Conservation (phyloP, 441 rosid species). For the Geranium incanum region DNA sequence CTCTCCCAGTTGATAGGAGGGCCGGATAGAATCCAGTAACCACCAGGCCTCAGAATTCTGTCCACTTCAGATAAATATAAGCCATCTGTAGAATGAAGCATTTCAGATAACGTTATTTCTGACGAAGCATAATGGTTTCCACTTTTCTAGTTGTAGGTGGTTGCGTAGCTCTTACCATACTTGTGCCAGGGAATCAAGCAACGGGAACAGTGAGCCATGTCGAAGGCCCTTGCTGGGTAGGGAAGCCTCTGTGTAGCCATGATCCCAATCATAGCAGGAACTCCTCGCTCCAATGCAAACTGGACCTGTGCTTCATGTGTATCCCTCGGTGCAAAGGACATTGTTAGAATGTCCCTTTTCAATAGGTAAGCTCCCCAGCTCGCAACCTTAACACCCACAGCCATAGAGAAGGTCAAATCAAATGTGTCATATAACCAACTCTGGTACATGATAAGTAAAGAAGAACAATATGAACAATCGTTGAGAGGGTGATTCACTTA, state of each 20-base stretch:
- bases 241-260: slow-evolving; percentile 83
- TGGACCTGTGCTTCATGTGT: slow-evolving; percentile 97
- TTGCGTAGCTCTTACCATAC: slow-evolving; percentile 37
- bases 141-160: too few relatives aligned
- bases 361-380: slow-evolving; percentile 93
- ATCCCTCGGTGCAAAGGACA: slow-evolving; percentile 94
- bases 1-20: slow-evolving; percentile 86
- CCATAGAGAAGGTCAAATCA: background rate
- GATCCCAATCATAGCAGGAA: slow-evolving; percentile 84
- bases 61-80: slow-evolving; percentile 78
- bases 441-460: background rate
- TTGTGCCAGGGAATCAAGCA: slow-evolving; percentile 81
- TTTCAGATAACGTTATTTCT: too few relatives aligned
- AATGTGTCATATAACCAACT: background rate
- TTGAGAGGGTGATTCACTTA: slow-evolving; percentile 30
- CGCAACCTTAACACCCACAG: slow-evolving; percentile 51
- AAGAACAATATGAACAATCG: background rate
- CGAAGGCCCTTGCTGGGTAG: slow-evolving; percentile 27
- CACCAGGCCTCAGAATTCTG: slow-evolving; percentile 81
- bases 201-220: slow-evolving; percentile 94
- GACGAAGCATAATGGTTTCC: too few relatives aligned
- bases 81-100: slow-evolving; percentile 45
- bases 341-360: slow-evolving; percentile 59
- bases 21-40: slow-evolving; percentile 89
- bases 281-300: slow-evolving; percentile 93